Base-by-base conservation (phyloP, 805 yeast genomes). In the Candida namnaoensis region DNA sequence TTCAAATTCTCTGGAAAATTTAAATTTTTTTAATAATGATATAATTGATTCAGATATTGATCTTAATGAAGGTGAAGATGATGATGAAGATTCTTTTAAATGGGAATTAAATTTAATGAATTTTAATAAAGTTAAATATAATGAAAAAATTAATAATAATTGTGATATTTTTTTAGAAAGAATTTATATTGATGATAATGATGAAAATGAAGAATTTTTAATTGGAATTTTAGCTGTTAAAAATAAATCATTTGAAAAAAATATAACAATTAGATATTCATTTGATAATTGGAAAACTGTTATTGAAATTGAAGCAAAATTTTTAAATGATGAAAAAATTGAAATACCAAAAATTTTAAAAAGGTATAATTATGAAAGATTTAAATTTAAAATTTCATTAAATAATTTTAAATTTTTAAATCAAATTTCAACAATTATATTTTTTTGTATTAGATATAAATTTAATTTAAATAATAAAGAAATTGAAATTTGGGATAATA, bases 401-500 rank as follows among this genome's bases (percentile, higher is more conserved):
- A 70, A 58, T 40, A 64, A 61, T 40, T 52, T 53, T 24, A 51
- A 45, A 32, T 42, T 45, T 13, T 28, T 44, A 8, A 41, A 37
- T 8, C 42, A 46, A 35, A 45, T 52, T 30, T 40, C 44, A 5
- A 47, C 49, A 1, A 46, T 44, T 14, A 52, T 73, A 47, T 61
- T 66, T 36, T 63, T 84, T 50, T 85, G 95, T 52, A 70, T 54
- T 3, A 44, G 58, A 27, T 55, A 49, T 34, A 44, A 54, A 12
- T 51, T 35, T 19, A n/a, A 73, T 41, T 85, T 75, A 56, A 52
- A 56, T 38, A 61, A 76, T 15, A 58, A 62, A 36, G 70, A 71
- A 13, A 51, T 54, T 37, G 88, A 80, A 48, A 72, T 57, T 53
- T 87, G 95, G 95, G 96, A 87, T 58, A 87, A 84, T 63, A 88